A percentile compares a stretch with the other conserved stretches of the same genome.
Evolutionary conservation across 805 yeast species (phyloP).

Genomic region (Hanseniaspora lachancei): DNA sequence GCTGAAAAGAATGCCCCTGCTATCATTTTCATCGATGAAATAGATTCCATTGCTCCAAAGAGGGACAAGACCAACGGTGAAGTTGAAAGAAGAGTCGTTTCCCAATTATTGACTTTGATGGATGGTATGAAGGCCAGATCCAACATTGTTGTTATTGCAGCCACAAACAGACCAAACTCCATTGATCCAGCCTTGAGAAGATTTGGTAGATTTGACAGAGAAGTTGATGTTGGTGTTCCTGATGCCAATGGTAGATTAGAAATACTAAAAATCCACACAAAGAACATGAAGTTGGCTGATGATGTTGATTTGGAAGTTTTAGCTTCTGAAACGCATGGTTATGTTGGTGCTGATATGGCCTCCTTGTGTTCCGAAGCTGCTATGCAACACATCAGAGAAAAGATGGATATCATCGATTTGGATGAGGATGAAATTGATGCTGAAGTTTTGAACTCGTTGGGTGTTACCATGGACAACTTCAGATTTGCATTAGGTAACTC

Average conservation of each 20-base stretch:
- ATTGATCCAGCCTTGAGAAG: conserved; percentile 72
- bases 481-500: conserved; percentile 95
- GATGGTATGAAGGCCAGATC: conserved; percentile 99
- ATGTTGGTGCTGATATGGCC: conserved; percentile 98
- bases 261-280: conserved; percentile 92
- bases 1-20: conserved; percentile 98
- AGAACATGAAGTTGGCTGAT: conserved; percentile 91
- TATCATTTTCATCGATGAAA: conserved; percentile 94
- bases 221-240: conserved; percentile 85
- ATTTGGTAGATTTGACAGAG: conserved; percentile 84
- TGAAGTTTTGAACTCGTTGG: conserved; percentile 86
- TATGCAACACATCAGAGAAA: conserved; percentile 99
- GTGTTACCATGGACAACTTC: conserved; percentile 98
- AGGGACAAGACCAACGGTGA: conserved; percentile 99
- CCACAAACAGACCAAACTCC: conserved; percentile 69
- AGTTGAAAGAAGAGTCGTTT: conserved; percentile 97
- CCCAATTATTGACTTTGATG: conserved; percentile 93
- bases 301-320: conserved; percentile 93
- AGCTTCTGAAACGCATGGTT: conserved; percentile 97
- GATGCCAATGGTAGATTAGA: conserved; percentile 98
- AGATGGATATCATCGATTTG: conserved; percentile 93
- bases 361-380: conserved; percentile 99
- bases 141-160: conserved; percentile 95
- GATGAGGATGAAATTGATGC: conserved; percentile 97
- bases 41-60: conserved; percentile 98